Conservation (phyloP, 1,284 basidiomycete species). For the Cystobasidiaceae sp. region DNA sequence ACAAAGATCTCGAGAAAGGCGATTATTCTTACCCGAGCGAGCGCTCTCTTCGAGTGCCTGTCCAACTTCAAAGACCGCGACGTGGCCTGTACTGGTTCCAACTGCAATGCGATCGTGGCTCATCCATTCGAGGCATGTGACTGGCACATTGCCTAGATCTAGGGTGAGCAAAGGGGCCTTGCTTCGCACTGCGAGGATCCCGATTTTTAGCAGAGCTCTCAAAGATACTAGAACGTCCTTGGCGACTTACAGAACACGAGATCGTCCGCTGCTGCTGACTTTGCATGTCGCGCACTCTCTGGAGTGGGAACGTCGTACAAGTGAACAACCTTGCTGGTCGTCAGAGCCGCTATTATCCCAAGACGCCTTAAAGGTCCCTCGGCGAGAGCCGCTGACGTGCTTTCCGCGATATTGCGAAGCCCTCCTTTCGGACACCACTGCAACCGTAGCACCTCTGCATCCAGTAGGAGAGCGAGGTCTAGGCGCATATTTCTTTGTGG, state of each 20-base stretch:
- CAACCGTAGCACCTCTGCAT: conserved; percentile 62
- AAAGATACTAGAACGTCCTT: too few relatives aligned
- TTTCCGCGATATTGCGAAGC: background rate
- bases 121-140: conserved; percentile 76
- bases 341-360: conserved; percentile 72
- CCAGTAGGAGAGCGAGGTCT: conserved; percentile 69
- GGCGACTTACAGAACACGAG: conserved; percentile 27
- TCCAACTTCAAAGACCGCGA: conserved; percentile 68
- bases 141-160: conserved; percentile 64
- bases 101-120: conserved; percentile 71
- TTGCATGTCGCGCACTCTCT: conserved; percentile 36
- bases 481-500: conserved; percentile 52
- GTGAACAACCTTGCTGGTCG: conserved; percentile 72
- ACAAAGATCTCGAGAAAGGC: background rate
- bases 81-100: conserved; percentile 70
- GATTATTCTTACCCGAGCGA: background rate
- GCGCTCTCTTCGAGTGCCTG: conserved; percentile 46
- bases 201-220: too few relatives aligned
- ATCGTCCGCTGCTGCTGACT: background rate
- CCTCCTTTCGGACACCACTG: conserved; percentile 74
- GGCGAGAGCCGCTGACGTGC: conserved; percentile 1
- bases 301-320: conserved; percentile 74
- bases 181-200: conserved; percentile 64
- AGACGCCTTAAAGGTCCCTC: conserved; percentile 55
- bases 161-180: conserved; percentile 62